These are phyloP conservation scores for Geosmithia putterillii DNA, from an alignment of 2,329 filamentous ascomycete genomes.

Conservation along the genomic window DNA sequence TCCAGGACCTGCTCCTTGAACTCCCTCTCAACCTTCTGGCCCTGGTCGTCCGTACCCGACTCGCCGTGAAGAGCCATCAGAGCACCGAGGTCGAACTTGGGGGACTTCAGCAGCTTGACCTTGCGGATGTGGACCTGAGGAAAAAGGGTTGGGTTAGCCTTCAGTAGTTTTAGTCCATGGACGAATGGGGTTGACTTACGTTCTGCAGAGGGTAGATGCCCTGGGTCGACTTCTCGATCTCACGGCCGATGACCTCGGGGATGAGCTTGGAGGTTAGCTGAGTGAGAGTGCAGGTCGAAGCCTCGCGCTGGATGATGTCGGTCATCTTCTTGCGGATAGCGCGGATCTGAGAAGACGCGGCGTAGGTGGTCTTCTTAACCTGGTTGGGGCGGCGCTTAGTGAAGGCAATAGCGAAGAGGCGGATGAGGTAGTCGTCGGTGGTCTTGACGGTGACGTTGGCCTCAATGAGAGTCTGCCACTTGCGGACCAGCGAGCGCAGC, in stretches of 20 bases:
- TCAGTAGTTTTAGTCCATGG: conserved; percentile 1
- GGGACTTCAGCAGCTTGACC: conserved; percentile 97
- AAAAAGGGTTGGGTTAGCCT: conserved; percentile 19
- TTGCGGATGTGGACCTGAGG: conserved; percentile 99
- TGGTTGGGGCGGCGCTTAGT: conserved; percentile 99
- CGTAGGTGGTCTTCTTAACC: conserved; percentile 99
- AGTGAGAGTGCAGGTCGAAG: conserved; percentile 82
- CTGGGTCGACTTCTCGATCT: conserved; percentile 99
- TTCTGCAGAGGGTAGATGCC: conserved; percentile 99
- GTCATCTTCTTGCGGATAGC: conserved; percentile 99
- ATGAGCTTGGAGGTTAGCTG: conserved; percentile 99
- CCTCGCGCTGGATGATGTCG: conserved; percentile 97
- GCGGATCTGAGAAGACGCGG: conserved; percentile 90
- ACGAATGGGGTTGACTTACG: conserved; percentile 41
- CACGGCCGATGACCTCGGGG: conserved; percentile 96
- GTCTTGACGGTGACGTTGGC: conserved; percentile 99
- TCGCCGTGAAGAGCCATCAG: conserved; percentile 96
- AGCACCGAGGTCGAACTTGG: conserved; percentile 97
- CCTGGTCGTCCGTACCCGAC: conserved; percentile 88
- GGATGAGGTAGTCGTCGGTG: conserved; percentile 98
- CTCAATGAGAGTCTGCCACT: conserved; percentile 99
- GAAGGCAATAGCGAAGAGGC: conserved; percentile 98
- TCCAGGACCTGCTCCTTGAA: conserved; percentile 98
- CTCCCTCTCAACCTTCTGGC: conserved; percentile 97
- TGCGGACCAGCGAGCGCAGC: conserved; percentile 96